Evolutionary conservation across 345 rosid species (phyloP), one percentile per base, ranked within the genome.

Genomic region (Geranium rotundifolium): DNA sequence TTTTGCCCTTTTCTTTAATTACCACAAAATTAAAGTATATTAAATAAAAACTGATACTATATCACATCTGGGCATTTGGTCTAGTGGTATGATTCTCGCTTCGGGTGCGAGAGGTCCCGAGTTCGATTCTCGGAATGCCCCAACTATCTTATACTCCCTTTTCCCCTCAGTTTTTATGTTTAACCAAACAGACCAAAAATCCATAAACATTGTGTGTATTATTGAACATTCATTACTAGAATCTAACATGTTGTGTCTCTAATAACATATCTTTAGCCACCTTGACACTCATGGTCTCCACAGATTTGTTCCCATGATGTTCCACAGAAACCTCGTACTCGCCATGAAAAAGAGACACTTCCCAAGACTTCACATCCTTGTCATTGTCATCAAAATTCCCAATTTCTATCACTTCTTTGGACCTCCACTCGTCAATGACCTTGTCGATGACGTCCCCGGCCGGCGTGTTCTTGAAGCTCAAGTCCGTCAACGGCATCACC

Each of bases 51-150:
- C n/a, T n/a, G n/a, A n/a, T n/a, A n/a, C n/a, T n/a, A n/a, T n/a
- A n/a, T n/a, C n/a, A n/a, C 37, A 31, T 2, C 37, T 31, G 84
- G 89, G 84, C 84, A 83, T 80, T 81, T 84, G 85, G 90, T 84
- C 81, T 80, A 84, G 88, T 86, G 88, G 91, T 78, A 84, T 82
- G 89, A 83, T 86, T 84, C 89, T 88, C 71, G 83, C 88, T 88
- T 83, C 78, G 87, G 87, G 88, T 82, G 90, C 79, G 79, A 91
- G 85, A 83, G 83, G 83, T 88, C 89, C 80, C 67, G 78, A 86
- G 85, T 82, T 78, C 62, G 68, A 76, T 84, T 86, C 88, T 80
- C 81, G 72, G 82, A 84, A 84, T 75, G 83, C 81, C 90, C 84
- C 84, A 18, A 2, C 7, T 2, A 31, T 31, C 7, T 31, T 31